These are phyloP conservation scores for Pulveroboletus frians DNA, from an alignment of 768 basidiomycete genomes.

Conservation along the genomic window DNA sequence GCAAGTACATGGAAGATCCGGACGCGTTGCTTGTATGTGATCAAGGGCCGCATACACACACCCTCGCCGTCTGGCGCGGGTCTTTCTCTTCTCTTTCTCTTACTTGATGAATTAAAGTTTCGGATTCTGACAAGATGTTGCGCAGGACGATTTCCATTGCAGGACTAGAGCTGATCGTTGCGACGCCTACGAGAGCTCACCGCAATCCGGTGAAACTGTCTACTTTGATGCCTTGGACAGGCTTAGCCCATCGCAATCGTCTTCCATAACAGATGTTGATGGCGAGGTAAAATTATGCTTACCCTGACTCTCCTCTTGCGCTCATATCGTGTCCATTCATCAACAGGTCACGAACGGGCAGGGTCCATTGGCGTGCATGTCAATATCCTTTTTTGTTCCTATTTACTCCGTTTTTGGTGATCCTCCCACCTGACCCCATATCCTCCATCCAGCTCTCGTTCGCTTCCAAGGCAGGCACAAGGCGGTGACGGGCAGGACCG, in stretches of 20 bases:
- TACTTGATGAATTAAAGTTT: neutral
- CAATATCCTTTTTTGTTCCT: constrained; percentile 10
- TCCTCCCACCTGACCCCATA: constrained; percentile 6
- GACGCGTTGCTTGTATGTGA: neutral
- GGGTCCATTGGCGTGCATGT: constrained; percentile 9
- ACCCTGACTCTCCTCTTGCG: constrained; percentile 1
- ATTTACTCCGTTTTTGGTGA: constrained; percentile 10
- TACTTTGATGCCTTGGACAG: constrained; percentile 24
- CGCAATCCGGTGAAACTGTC: constrained; percentile 15
- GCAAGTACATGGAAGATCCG: neutral
- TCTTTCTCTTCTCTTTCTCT: neutral
- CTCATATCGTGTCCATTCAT: neutral
- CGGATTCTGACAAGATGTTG: constrained; percentile 7
- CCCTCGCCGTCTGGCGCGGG: neutral
- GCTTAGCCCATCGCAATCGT: constrained; percentile 4
- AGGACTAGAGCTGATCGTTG: neutral
- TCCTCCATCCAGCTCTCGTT: constrained; percentile 5
- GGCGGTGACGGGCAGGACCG: neutral
- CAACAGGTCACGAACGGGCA: constrained; percentile 6
- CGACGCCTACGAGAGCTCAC: neutral
- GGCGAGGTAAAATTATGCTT: constrained; percentile 6
- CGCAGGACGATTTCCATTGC: constrained; percentile 5
- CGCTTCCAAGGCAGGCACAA: constrained; percentile 9
- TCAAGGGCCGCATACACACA: neutral
- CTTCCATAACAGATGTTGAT: constrained; percentile 3